These are phyloP conservation scores for Cercospora citrullina DNA, from an alignment of 2,329 filamentous ascomycete genomes.

Conservation along the genomic window DNA sequence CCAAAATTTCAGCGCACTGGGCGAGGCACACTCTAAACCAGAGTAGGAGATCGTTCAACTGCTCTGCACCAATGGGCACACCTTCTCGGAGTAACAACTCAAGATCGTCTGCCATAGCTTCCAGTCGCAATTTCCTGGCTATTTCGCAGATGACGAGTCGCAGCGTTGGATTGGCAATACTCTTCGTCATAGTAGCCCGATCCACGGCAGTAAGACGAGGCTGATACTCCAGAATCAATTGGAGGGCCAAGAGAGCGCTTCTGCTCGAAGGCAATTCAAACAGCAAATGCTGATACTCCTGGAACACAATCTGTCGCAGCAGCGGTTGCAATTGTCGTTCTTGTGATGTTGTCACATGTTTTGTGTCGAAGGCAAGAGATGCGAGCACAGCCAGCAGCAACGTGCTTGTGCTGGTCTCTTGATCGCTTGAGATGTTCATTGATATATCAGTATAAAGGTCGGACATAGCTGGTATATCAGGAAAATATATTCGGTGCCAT, in stretches of 20 bases:
- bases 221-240: neutral
- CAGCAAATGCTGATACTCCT: neutral
- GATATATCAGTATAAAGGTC: neutral
- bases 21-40: neutral
- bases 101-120: neutral
- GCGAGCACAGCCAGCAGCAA: neutral
- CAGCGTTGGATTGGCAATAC: neutral
- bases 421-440: neutral
- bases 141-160: neutral
- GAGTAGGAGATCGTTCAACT: neutral
- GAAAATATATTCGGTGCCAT: neutral
- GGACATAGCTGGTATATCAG: neutral
- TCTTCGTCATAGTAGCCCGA: neutral
- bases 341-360: neutral
- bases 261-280: neutral
- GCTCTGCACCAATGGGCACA: neutral
- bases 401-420: neutral
- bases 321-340: neutral
- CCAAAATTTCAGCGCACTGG: neutral
- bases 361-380: neutral
- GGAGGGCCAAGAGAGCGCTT: neutral
- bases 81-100: neutral
- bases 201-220: neutral
- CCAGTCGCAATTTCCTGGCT: neutral
- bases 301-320: neutral